These are phyloP conservation scores for Penicillium crystallinum DNA, from an alignment of 495 filamentous ascomycete species.

Conservation along the genomic window DNA sequence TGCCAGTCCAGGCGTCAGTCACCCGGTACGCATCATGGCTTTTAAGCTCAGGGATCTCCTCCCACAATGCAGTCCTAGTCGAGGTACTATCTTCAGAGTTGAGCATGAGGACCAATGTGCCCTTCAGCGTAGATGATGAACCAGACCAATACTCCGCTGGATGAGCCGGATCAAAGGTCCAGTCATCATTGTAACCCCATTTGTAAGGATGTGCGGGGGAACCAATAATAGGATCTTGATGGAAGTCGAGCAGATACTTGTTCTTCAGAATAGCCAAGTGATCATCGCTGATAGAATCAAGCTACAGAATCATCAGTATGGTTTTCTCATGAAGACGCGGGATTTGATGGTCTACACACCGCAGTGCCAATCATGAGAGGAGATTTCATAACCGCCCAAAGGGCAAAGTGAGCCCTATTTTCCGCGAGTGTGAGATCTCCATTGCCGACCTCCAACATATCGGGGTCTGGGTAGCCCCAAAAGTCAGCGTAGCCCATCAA, in stretches of 20 bases:
- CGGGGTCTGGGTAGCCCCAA: constrained; percentile 55
- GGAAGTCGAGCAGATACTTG: constrained; percentile 52
- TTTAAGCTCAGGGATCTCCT: constrained; percentile 50
- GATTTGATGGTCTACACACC: constrained; percentile 22
- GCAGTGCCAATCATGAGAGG: constrained; percentile 55
- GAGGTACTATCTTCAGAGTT: constrained; percentile 38
- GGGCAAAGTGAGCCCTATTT: constrained; percentile 45
- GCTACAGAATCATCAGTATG: constrained; percentile 21
- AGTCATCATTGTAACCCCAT: constrained; percentile 59
- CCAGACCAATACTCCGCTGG: constrained; percentile 62
- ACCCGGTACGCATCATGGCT: constrained; percentile 40
- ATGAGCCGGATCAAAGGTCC: constrained; percentile 53
- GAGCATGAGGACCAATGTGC: constrained; percentile 50
- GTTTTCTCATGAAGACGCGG: background rate
- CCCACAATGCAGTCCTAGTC: constrained; percentile 43
- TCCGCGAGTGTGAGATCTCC: constrained; percentile 48
- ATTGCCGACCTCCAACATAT: constrained; percentile 69
- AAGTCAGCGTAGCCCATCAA: constrained; percentile 44
- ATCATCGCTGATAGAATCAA: constrained; percentile 34
- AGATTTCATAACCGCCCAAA: constrained; percentile 56
- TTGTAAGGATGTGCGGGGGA: constrained; percentile 57
- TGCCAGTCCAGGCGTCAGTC: constrained; percentile 50
- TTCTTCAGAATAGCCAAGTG: constrained; percentile 56
- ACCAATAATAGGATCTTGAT: constrained; percentile 53
- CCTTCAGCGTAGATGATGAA: constrained; percentile 36